Base-by-base conservation (phyloP, 2,329 filamentous ascomycete species). In the Aureobasidium sp. region DNA sequence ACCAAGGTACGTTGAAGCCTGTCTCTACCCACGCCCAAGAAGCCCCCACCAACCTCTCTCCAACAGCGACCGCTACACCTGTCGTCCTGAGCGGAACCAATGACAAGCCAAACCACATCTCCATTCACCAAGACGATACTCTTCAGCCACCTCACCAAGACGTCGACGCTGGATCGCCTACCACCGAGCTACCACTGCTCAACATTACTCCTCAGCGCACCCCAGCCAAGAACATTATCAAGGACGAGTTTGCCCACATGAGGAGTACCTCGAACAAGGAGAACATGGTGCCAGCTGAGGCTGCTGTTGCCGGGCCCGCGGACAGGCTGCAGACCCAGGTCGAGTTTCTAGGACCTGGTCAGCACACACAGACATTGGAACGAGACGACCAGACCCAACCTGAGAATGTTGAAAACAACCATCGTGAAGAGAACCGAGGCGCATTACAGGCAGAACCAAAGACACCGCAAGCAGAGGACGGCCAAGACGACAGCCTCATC, bases 261-360 rank as follows among this genome's bases (percentile, higher is more conserved):
- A 66, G 69, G 39, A 69, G 68, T 5, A 70, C 68, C 20, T 70
- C 69, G 51, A 71, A 72, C 62, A 71, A 72, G 62, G 70, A 71
- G 64, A 71, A 71, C 37, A 65, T 70, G n/a, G 64, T 67, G 31
- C 70, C 70, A 3, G 57, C 5, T 8, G 31, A n/a, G 15, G 11
- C 11, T 36, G 41, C 25, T 17, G 39, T 57, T 45, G 14, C 53
- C 9, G 36, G 14, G 25, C 57, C 57, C 22, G n/a, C 42, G 12
- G 39, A 64, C 64, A 20, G 52, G 65, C 7, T 48, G 61, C 41
- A 66, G 63, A 57, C 14, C 61, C 34, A 63, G 6, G 27, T 36
- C 37, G 64, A 75, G 80, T 63, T 78, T 34, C 76, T 78, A 60
- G 80, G 79, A 5, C 73, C 82, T 39, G 80, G 83, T 65, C 77